phyloP scores from a whole-genome alignment of 1,284 basidiomycete species.

The Moesziomyces parantarcticus region DNA sequence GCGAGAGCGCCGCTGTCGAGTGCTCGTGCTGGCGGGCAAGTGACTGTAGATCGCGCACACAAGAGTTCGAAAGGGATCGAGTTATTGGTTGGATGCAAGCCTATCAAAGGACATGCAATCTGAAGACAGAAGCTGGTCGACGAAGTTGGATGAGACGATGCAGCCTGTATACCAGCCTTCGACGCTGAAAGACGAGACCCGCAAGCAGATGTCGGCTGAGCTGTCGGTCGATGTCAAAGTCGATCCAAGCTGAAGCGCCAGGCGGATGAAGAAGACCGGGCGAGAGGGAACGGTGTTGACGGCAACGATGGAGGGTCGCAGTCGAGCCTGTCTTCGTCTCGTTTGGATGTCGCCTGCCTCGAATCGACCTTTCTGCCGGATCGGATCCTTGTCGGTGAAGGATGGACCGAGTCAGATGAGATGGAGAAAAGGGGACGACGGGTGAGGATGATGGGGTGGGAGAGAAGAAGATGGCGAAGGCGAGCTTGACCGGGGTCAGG shows the following conservation, averaged over 20 bases:
- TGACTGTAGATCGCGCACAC: background rate
- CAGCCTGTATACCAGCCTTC: background rate
- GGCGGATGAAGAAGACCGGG: background rate
- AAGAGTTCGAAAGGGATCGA: background rate
- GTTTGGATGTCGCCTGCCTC: background rate
- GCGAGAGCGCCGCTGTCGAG: slow-evolving; percentile 1
- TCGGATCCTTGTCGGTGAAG: background rate
- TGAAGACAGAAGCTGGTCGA: background rate
- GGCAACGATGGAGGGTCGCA: no score
- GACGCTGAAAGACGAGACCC: background rate
- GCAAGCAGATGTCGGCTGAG: background rate
- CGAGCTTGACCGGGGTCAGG: background rate
- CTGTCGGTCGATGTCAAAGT: background rate
- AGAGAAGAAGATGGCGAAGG: background rate
- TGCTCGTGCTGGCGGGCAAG: background rate
- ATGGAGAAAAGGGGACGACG: background rate
- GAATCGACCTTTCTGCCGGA: background rate
- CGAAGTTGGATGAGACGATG: background rate
- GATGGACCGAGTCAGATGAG: background rate
- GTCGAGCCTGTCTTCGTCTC: background rate
- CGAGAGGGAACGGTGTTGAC: background rate
- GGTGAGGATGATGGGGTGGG: background rate
- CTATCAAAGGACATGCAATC: slow-evolving; percentile 22
- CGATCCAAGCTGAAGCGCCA: background rate
- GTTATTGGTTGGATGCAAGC: slow-evolving; percentile 1